phyloP scores from a whole-genome alignment of 768 basidiomycete genomes.

The Trametes coccinea region DNA sequence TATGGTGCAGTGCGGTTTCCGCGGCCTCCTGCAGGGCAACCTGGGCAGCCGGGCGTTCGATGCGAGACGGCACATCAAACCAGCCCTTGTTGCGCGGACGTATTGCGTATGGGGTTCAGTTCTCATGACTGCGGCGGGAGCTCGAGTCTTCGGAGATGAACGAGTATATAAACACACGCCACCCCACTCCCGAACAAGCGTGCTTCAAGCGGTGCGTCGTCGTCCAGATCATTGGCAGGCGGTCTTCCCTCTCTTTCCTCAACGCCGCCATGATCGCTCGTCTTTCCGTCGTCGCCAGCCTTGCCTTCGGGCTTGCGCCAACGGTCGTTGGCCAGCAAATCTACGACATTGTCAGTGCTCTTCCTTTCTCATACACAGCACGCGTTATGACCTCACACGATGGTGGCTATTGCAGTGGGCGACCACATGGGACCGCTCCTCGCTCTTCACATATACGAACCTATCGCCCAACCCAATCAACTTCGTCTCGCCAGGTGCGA shows the following conservation, averaged over 20 bases:
- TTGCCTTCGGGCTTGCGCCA: background rate
- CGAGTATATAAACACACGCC: background rate
- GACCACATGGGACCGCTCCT: slow-evolving; percentile 40
- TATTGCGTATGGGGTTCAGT: slow-evolving; percentile 11
- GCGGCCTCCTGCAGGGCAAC: background rate
- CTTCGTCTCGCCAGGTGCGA: slow-evolving; percentile 56
- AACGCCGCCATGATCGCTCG: slow-evolving; percentile 9
- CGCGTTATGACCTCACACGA: background rate
- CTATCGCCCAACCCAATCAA: slow-evolving; percentile 45
- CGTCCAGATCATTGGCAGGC: background rate
- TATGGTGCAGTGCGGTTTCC: slow-evolving; percentile 1
- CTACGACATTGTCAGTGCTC: slow-evolving; percentile 31
- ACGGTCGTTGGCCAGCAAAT: slow-evolving; percentile 30
- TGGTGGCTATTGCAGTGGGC: slow-evolving; percentile 25
- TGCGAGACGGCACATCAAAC: background rate
- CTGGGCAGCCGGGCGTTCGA: background rate
- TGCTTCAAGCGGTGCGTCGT: background rate
- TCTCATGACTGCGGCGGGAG: slow-evolving; percentile 12
- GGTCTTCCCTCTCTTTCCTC: background rate
- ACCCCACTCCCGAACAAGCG: slow-evolving; percentile 9
- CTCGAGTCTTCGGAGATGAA: slow-evolving; percentile 8
- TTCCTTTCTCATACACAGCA: background rate
- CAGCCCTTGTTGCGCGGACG: slow-evolving; percentile 8
- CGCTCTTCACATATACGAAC: slow-evolving; percentile 54
- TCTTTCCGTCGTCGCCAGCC: background rate